These are phyloP conservation scores for Colletotrichum orchidophilum DNA, from an alignment of 2,329 filamentous ascomycete species.

Conservation along the genomic window DNA sequence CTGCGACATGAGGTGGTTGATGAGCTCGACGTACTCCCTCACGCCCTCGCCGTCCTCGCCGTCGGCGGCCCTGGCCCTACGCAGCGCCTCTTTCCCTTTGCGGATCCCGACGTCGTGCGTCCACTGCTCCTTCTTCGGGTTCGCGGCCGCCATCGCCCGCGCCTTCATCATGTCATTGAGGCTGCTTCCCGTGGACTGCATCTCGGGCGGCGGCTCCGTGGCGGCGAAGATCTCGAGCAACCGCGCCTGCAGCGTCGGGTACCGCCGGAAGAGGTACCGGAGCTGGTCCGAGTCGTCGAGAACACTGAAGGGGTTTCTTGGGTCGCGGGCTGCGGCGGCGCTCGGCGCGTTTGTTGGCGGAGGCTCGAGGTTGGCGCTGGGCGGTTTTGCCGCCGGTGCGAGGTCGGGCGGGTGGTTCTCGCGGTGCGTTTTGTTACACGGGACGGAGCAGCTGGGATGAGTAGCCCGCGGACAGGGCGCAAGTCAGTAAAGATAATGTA, in stretches of 20 bases:
- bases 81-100: conserved; percentile 63
- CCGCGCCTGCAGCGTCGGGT: conserved; percentile 58
- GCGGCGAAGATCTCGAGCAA: conserved; percentile 60
- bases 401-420: conserved; percentile 57
- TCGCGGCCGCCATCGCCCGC: conserved; percentile 29
- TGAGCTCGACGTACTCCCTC: conserved; percentile 67
- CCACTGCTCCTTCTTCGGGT: conserved; percentile 57
- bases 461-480: not conserved
- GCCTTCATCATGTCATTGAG: conserved; percentile 35
- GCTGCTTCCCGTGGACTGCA: conserved; percentile 20
- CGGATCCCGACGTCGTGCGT: conserved; percentile 66
- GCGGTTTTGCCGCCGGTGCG: conserved; percentile 41
- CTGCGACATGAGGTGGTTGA: conserved; percentile 58
- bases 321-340: conserved; percentile 30
- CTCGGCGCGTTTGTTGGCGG: conserved; percentile 35
- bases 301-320: conserved; percentile 57
- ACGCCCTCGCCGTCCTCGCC: conserved; percentile 68
- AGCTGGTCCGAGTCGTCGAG: conserved; percentile 62
- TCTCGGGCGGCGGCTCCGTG: conserved; percentile 54
- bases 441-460: conserved; percentile 63
- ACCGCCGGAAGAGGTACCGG: conserved; percentile 59
- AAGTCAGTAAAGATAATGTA: conserved; percentile 29
- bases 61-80: conserved; percentile 57
- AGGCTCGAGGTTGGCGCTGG: conserved; percentile 41
- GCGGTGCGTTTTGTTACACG: conserved; percentile 63